These are phyloP conservation scores for Lecanosticta acicola DNA, from an alignment of 2,329 filamentous ascomycete species.

Conservation along the genomic window DNA sequence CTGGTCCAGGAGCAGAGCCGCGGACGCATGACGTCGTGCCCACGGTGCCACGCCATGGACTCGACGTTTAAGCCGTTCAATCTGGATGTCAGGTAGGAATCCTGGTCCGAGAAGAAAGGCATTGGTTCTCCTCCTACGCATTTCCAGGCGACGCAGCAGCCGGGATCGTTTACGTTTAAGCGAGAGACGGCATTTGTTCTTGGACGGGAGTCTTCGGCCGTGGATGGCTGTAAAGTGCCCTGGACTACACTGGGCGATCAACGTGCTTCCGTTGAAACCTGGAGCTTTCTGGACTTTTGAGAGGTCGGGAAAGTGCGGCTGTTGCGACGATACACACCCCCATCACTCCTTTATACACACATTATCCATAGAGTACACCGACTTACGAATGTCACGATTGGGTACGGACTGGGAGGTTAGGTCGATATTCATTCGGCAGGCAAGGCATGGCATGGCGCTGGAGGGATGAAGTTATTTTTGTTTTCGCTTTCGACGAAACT, in stretches of 20 bases:
- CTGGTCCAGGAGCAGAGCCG: slow-evolving; percentile 67
- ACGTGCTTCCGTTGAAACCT: not conserved
- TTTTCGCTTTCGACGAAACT: not conserved
- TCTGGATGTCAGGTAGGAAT: slow-evolving; percentile 62
- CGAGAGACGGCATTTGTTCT: not conserved
- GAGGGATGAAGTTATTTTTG: not conserved
- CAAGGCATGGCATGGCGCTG: slow-evolving; percentile 10
- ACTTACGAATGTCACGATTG: not conserved
- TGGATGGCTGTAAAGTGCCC: not conserved
- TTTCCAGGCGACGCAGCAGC: not conserved
- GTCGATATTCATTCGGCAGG: not conserved
- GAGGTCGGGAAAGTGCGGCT: too few relatives aligned
- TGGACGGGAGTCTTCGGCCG: not conserved
- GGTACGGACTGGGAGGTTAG: not conserved
- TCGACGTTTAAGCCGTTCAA: slow-evolving; percentile 80
- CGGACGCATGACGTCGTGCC: slow-evolving; percentile 65
- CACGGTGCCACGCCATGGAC: slow-evolving; percentile 70
- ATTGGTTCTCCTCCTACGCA: not conserved
- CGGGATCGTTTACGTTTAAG: not conserved
- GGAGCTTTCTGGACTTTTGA: not conserved
- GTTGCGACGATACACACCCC: too few relatives aligned
- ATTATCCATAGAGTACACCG: too few relatives aligned
- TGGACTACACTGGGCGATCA: not conserved
- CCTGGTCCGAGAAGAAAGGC: not conserved
- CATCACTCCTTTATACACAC: too few relatives aligned